Base-by-base conservation (phyloP, 208 protist species). In the Leptomonas pyrrhocoris region DNA sequence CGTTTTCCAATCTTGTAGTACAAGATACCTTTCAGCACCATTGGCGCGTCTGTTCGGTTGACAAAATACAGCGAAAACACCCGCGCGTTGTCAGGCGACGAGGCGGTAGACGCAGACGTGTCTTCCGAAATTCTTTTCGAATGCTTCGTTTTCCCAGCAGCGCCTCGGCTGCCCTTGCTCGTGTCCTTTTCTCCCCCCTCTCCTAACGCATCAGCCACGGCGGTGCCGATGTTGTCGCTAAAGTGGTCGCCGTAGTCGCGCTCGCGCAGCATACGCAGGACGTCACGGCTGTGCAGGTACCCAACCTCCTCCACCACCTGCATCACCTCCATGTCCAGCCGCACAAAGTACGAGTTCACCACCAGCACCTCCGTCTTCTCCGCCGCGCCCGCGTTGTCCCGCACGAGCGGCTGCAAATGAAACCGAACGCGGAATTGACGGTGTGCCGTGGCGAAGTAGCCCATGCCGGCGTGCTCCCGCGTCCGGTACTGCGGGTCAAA, bases 341-440 rank as follows among this genome's bases (percentile, higher is more conserved):
- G 76, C n/a, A 78, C 60, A 77, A 94, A 92, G 61, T 92, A 88
- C 2, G 84, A 83, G 48, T 94, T 90, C 36, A 92, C 86, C 5
- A 94, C 63, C 23, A 73, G 54, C 60, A 79, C 64, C 58, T 79
- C 59, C 6, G 46, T 56, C 36, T 28, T 53, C 51, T 49, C 69
- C 28, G 60, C 77, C 55, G 56, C 19, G 38, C 60, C 66, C 6
- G 23, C 48, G 8, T 16, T 59, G n/a, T 62, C 58, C 0, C 30
- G 38, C 2, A 49, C 43, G 16, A 73, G 69, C 21, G 70, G 67
- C 34, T 75, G 62, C 16, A 83, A 53, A 30, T 50, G 51, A 38
- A 94, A 70, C 2, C 38, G 46, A 43, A 94, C 82, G 25, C 74
- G 56, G 59, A 94, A 92, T 45, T 82, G 73, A 6, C 85, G 80